Conservation (phyloP, 2,329 filamentous ascomycete species). For the Piedraia hortae region DNA sequence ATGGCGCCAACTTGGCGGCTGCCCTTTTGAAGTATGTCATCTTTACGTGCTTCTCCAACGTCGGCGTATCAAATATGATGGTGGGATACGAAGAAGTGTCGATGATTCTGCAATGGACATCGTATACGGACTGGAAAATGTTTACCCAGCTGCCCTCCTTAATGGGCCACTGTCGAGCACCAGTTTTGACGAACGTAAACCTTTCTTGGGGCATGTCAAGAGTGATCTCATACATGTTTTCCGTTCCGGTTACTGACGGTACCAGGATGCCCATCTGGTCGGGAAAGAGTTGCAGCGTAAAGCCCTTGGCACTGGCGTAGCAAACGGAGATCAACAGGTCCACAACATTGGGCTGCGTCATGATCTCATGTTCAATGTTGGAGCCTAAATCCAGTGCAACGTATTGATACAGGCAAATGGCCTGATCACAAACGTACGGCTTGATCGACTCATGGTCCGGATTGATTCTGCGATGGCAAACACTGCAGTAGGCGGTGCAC, state of each 20-base stretch:
- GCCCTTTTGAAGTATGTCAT: slow-evolving; percentile 7
- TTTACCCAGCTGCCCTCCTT: slow-evolving; percentile 2
- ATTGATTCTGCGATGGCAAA: slow-evolving; percentile 45
- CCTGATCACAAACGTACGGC: slow-evolving; percentile 44
- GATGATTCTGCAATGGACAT: slow-evolving; percentile 23
- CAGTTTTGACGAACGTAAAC: slow-evolving; percentile 15
- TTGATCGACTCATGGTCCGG: slow-evolving; percentile 42
- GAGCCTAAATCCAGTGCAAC: slow-evolving; percentile 65
- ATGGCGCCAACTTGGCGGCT: slow-evolving; percentile 17
- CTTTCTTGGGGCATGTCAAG: slow-evolving; percentile 1
- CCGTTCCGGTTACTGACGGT: slow-evolving; percentile 15
- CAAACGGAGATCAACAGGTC: slow-evolving; percentile 67
- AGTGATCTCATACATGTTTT: slow-evolving; percentile 16
- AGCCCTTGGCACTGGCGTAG: slow-evolving; percentile 27
- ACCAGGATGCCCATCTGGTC: slow-evolving; percentile 27
- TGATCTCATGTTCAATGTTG: slow-evolving; percentile 60
- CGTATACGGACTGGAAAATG: too few relatives aligned
- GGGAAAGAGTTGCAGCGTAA: slow-evolving; percentile 26
- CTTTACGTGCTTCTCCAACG: slow-evolving; percentile 1
- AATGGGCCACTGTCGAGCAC: slow-evolving; percentile 29
- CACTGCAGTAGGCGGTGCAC: slow-evolving; percentile 66
- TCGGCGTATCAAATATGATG: slow-evolving; percentile 11
- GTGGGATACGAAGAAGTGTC: slow-evolving; percentile 20
- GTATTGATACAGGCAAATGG: slow-evolving; percentile 67
- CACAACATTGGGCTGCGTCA: slow-evolving; percentile 52